Conservation (phyloP, 2,329 filamentous ascomycete species). For the Exophiala bonariae region DNA sequence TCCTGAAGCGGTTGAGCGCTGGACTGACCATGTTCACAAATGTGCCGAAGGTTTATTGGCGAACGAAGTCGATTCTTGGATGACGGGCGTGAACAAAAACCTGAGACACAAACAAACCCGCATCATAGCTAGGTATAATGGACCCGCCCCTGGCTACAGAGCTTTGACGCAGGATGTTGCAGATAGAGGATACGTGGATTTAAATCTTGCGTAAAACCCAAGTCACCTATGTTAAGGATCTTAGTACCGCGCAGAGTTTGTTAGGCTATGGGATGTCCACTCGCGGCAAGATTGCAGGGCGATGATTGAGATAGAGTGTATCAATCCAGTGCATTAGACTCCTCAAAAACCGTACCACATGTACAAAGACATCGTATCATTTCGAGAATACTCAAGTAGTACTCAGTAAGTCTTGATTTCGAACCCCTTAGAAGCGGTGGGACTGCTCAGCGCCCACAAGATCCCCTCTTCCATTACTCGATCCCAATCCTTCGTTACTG, state of each 20-base stretch:
- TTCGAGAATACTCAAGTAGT: no score
- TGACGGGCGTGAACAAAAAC: conserved; percentile 57
- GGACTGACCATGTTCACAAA: conserved; percentile 51
- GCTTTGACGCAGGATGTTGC: neutral
- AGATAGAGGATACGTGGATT: neutral
- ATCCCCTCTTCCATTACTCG: conserved; percentile 33
- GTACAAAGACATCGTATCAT: no score
- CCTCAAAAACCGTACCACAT: no score
- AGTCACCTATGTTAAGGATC: no score
- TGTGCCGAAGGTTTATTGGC: conserved; percentile 46
- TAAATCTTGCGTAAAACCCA: neutral
- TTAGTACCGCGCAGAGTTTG: no score
- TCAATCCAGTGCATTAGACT: no score
- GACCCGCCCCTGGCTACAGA: conserved; percentile 46
- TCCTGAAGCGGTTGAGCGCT: conserved; percentile 38
- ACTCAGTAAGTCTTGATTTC: neutral
- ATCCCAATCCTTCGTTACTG: conserved; percentile 33
- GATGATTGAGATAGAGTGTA: no score
- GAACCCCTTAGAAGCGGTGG: neutral
- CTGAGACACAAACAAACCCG: conserved; percentile 47
- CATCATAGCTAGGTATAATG: conserved; percentile 49
- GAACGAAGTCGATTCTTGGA: conserved; percentile 55
- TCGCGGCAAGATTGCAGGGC: no score
- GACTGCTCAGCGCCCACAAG: conserved; percentile 26
- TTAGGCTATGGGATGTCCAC: no score